Base-by-base conservation (phyloP, 2,329 filamentous ascomycete species). In the Exophiala dermatitidis region DNA sequence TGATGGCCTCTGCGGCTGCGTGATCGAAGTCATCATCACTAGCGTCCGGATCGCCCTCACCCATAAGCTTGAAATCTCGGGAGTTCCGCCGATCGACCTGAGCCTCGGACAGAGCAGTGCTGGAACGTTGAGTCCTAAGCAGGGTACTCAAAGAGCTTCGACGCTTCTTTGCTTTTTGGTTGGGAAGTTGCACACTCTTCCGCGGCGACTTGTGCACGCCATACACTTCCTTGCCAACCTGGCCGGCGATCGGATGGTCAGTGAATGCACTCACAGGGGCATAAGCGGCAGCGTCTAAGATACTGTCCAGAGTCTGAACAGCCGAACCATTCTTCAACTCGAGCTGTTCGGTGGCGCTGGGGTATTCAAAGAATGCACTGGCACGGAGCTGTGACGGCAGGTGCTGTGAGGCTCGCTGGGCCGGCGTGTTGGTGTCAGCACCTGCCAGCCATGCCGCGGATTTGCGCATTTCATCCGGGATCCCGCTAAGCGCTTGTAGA, bases 231-330 rank as follows among this genome's bases (percentile, higher is more conserved):
- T 79, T 68, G 28, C 89, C 86, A 7, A 90, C 75, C 58, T 83
- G 81, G 3, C 90, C 90, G 30, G 84, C 86, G 65, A 87, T 90
- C 0, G 85, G 81, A 67, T 96, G 90, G 64, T 96, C 89, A 0
- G 87, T 95, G 64, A 97, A 97, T 29, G 90, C 91, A 60, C 78
- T 88, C 31, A 95, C 90, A 1, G 93, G 93, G 0, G 93, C 91
- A 55, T 79, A 81, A 2, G 88, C 87, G 2, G 91, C 93, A 5
- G 91, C 93, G 66, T 95, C 86, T 10, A 98, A 78, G 49, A 98
- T 94, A 66, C 83, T 90, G 61, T 98, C 90, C 5, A 98, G 78
- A 0, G 91, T 95, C 40, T 82, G 85, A 66, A 90, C 88, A 7
- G 91, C 90, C 29, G 93, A 97, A 12, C 88, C 85, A 53, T 87